Conservation (phyloP, 495 filamentous ascomycete species). For the Hyaloscypha hepaticicola region DNA sequence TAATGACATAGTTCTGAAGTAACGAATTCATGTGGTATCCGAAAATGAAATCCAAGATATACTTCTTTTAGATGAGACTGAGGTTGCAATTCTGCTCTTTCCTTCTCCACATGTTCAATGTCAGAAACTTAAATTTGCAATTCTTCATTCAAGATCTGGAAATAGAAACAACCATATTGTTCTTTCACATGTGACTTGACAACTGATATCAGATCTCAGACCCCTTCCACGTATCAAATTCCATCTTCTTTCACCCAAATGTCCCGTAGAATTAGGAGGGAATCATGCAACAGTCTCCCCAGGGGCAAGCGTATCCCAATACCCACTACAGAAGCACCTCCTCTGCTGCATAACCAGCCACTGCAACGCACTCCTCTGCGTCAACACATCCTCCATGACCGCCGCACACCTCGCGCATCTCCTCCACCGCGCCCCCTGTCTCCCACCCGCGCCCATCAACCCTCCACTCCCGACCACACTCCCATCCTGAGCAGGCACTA, state of each 20-base stretch:
- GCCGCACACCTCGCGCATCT: constrained; percentile 60
- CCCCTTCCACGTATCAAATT: background rate
- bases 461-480: constrained; percentile 9
- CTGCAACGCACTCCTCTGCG: constrained; percentile 40
- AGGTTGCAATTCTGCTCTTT: no score
- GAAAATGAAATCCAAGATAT: no score
- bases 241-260: no score
- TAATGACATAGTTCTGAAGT: no score
- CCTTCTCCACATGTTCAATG: no score
- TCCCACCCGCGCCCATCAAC: constrained; percentile 16
- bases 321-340: constrained; percentile 52
- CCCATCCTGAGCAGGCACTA: background rate
- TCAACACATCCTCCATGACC: constrained; percentile 60
- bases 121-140: no score
- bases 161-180: background rate
- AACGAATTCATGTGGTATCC: no score
- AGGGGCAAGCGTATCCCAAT: constrained; percentile 42
- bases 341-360: constrained; percentile 54
- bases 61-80: no score
- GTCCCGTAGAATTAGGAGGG: background rate
- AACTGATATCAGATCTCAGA: background rate
- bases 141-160: no score
- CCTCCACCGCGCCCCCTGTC: constrained; percentile 42
- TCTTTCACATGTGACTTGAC: background rate
- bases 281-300: constrained; percentile 27